Evolutionary conservation across 768 basidiomycete species (phyloP).

Genomic region (Hortiboletus flavorubellus): DNA sequence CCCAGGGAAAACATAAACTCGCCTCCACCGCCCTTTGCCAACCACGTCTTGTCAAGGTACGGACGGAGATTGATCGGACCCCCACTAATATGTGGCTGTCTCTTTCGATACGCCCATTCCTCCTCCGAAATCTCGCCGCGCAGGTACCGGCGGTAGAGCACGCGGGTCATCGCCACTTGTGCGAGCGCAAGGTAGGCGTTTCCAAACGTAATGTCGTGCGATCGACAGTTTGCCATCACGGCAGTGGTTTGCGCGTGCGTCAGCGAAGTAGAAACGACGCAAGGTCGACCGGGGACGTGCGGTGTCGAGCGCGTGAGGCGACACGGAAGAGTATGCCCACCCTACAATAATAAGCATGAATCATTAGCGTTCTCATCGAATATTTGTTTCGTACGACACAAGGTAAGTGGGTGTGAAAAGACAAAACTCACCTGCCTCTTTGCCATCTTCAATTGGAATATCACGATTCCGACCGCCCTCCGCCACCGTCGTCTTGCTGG

Average conservation of each 20-base stretch:
- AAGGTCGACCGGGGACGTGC: slow-evolving; percentile 36
- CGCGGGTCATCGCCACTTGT: slow-evolving; percentile 51
- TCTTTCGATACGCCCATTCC: slow-evolving; percentile 52
- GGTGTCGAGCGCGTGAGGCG: slow-evolving; percentile 35
- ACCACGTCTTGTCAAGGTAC: slow-evolving; percentile 47
- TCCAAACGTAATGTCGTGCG: slow-evolving; percentile 47
- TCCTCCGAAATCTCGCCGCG: slow-evolving; percentile 45
- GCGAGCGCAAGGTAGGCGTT: slow-evolving; percentile 46
- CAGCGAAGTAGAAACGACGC: slow-evolving; percentile 21
- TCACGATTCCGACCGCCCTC: slow-evolving; percentile 38
- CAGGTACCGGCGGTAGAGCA: slow-evolving; percentile 46
- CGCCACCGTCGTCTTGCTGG: slow-evolving; percentile 43
- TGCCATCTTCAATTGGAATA: slow-evolving; percentile 29
- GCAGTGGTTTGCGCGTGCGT: slow-evolving; percentile 28
- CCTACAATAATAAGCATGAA: slow-evolving; percentile 32
- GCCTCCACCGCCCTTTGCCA: slow-evolving; percentile 39
- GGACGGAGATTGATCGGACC: slow-evolving; percentile 53
- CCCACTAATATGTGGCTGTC: slow-evolving; percentile 45
- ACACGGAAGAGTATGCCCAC: slow-evolving; percentile 55
- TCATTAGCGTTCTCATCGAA: neutral
- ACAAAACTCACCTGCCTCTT: slow-evolving; percentile 35
- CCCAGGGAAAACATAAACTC: slow-evolving; percentile 44
- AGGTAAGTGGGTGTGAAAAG: neutral
- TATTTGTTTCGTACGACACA: neutral
- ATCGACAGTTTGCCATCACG: slow-evolving; percentile 40